These are phyloP conservation scores for Ceratocystis diversiconidia DNA, from an alignment of 2,329 filamentous ascomycete species.

Conservation along the genomic window DNA sequence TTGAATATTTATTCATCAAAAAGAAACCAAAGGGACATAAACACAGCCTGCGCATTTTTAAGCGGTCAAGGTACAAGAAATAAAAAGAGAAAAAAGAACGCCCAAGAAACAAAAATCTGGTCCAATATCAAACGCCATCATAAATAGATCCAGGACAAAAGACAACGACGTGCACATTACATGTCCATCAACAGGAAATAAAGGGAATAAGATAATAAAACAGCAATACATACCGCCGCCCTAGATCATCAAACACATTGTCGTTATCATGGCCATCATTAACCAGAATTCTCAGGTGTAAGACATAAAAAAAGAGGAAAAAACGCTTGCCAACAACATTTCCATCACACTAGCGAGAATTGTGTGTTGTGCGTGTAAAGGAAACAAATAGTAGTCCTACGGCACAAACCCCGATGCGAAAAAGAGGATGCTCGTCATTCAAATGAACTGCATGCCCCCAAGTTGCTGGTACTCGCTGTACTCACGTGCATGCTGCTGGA, in stretches of 20 bases:
- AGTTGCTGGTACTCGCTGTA: not conserved
- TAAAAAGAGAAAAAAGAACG: not conserved
- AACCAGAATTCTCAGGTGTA: not conserved
- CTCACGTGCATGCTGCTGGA: not conserved
- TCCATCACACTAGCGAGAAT: not conserved
- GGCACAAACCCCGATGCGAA: no score
- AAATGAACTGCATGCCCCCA: slow-evolving; percentile 4
- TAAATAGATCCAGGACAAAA: not conserved
- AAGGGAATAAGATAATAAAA: not conserved
- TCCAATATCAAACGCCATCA: not conserved
- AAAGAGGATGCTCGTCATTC: not conserved
- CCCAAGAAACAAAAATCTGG: slow-evolving; percentile 4
- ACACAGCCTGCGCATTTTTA: slow-evolving; percentile 6
- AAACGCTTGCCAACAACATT: not conserved
- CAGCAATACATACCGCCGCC: slow-evolving; percentile 1
- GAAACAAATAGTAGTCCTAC: no score
- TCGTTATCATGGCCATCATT: slow-evolving; percentile 2
- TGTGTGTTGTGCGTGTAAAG: no score
- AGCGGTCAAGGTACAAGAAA: not conserved
- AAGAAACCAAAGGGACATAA: slow-evolving; percentile 2
- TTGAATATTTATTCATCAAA: not conserved
- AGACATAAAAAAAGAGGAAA: not conserved
- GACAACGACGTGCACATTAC: not conserved
- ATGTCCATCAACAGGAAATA: not conserved
- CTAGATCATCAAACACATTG: slow-evolving; percentile 1